Conservation (phyloP, 306 rosid species). For the Hylodesmum podocarpum region DNA sequence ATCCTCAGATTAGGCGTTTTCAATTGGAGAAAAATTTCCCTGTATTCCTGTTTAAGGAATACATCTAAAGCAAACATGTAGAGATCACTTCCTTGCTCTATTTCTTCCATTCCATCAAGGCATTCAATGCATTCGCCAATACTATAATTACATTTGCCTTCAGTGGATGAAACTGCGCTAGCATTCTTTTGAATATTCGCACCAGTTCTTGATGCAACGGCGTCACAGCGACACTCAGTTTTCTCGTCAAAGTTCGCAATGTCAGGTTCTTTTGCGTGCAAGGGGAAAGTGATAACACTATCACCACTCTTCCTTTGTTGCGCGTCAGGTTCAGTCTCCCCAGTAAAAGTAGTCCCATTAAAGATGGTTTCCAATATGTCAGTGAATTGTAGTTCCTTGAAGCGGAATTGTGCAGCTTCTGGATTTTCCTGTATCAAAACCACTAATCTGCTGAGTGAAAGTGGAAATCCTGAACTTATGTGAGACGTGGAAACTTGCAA, state of each 20-base stretch:
- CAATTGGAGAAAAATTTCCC: slow-evolving; percentile 72
- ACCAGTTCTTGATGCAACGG: slow-evolving; percentile 43
- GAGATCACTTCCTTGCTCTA: slow-evolving; percentile 70
- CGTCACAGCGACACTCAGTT: slow-evolving; percentile 27
- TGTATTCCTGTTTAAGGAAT: slow-evolving; percentile 70
- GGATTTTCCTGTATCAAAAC: slow-evolving; percentile 49
- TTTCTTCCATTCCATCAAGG: slow-evolving; percentile 66
- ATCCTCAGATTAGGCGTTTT: slow-evolving; percentile 59
- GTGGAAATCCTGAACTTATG: slow-evolving; percentile 14
- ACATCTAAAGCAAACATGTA: slow-evolving; percentile 73
- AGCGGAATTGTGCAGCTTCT: slow-evolving; percentile 56
- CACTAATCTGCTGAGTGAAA: slow-evolving; percentile 9
- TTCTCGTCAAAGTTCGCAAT: slow-evolving; percentile 32
- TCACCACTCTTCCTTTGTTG: slow-evolving; percentile 36
- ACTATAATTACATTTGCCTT: slow-evolving; percentile 44
- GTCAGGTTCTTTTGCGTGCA: slow-evolving; percentile 30
- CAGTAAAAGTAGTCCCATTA: slow-evolving; percentile 39
- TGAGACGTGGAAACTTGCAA: slow-evolving; percentile 1
- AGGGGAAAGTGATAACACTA: slow-evolving; percentile 34
- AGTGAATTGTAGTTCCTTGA: slow-evolving; percentile 37
- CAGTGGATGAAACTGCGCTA: slow-evolving; percentile 25
- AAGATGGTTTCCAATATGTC: slow-evolving; percentile 40
- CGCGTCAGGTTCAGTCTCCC: slow-evolving; percentile 35
- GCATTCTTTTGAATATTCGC: slow-evolving; percentile 26
- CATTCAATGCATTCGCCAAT: slow-evolving; percentile 72